phyloP scores from a whole-genome alignment of 179 eudicot species.

The Beta macrorhiza region DNA sequence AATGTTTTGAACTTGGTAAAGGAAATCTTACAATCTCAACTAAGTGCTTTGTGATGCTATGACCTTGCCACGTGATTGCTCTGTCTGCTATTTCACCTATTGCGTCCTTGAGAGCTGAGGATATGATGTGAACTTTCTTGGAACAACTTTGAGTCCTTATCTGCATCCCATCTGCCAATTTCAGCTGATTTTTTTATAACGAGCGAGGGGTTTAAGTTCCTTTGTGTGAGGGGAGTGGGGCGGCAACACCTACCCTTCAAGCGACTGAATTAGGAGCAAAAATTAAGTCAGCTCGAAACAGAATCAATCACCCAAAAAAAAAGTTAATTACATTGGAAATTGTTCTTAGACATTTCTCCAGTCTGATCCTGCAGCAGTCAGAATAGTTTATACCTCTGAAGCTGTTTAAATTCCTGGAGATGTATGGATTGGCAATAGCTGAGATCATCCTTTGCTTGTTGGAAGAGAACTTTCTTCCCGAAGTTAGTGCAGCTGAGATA shows the following conservation, averaged over 20 bases:
- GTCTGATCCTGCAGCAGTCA: neutral
- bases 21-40: slow-evolving; percentile 56
- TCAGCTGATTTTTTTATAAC: neutral
- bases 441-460: no score
- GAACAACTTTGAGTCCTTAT: slow-evolving; percentile 49
- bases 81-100: slow-evolving; percentile 61
- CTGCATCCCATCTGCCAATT: slow-evolving; percentile 67
- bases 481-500: slow-evolving; percentile 51
- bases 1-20: neutral
- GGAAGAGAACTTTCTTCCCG: slow-evolving; percentile 37
- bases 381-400: slow-evolving; percentile 51
- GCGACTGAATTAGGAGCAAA: slow-evolving; percentile 38
- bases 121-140: slow-evolving; percentile 66
- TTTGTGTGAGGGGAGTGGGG: neutral
- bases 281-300: neutral
- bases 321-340: neutral
- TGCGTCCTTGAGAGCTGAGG: slow-evolving; percentile 54
- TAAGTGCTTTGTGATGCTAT: slow-evolving; percentile 51
- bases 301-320: neutral
- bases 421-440: no score
- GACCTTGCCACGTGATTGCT: slow-evolving; percentile 60
- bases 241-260: slow-evolving; percentile 48
- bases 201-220: no score
- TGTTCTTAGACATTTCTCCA: neutral
- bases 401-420: no score